These are phyloP conservation scores for Saprolegnia diclina DNA, from an alignment of 352 stramenopile genomes.

Conservation along the genomic window DNA sequence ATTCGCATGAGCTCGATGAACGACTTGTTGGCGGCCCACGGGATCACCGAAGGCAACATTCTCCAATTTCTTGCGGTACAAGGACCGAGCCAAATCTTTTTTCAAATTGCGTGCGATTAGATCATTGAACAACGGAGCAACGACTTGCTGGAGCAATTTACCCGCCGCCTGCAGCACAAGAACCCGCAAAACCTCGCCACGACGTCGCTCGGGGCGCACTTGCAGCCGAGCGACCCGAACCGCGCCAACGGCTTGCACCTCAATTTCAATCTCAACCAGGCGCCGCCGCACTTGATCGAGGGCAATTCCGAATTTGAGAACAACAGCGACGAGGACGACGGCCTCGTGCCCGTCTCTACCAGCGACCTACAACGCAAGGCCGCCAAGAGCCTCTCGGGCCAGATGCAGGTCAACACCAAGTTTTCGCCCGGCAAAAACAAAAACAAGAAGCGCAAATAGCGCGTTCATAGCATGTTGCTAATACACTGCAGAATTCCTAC, in stretches of 20 bases:
- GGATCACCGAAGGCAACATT: slow-evolving; percentile 76
- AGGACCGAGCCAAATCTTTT: neutral
- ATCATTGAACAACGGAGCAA: slow-evolving; percentile 80
- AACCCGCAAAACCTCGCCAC: slow-evolving; percentile 51
- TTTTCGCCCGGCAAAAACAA: slow-evolving; percentile 23
- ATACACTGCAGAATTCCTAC: too few relatives aligned
- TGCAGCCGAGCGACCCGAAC: slow-evolving; percentile 59
- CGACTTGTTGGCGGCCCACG: slow-evolving; percentile 65
- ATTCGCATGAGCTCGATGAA: slow-evolving; percentile 84
- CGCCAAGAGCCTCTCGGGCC: slow-evolving; percentile 42
- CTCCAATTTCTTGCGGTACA: slow-evolving; percentile 69
- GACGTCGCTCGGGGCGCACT: slow-evolving; percentile 52
- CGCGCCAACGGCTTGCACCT: slow-evolving; percentile 36
- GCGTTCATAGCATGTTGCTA: too few relatives aligned
- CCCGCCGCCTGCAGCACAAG: slow-evolving; percentile 55
- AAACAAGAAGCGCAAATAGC: slow-evolving; percentile 21
- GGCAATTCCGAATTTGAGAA: slow-evolving; percentile 41
- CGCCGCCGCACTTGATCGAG: slow-evolving; percentile 26
- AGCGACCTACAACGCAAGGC: slow-evolving; percentile 55
- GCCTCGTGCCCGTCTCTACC: slow-evolving; percentile 54
- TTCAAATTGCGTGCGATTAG: slow-evolving; percentile 28
- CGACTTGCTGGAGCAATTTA: slow-evolving; percentile 76
- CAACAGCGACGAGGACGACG: slow-evolving; percentile 58
- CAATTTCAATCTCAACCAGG: slow-evolving; percentile 27
- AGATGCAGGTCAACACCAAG: slow-evolving; percentile 44